phyloP scores from a whole-genome alignment of 768 basidiomycete genomes.

The Hygrocybe punicea region DNA sequence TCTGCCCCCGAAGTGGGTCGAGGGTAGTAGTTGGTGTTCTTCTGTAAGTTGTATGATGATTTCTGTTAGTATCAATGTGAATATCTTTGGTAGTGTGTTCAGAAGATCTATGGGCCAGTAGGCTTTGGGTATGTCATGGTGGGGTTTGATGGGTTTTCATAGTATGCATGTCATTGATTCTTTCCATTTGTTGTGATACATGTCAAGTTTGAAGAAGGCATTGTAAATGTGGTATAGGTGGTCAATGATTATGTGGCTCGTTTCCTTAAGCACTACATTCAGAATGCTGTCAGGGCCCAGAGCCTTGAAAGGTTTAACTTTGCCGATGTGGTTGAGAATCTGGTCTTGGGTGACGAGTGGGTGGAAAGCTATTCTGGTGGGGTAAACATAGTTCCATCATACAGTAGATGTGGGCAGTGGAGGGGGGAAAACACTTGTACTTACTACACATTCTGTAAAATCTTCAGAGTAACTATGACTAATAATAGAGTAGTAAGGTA shows the following conservation, averaged over 20 bases:
- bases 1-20: constrained; percentile 37
- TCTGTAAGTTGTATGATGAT: constrained; percentile 26
- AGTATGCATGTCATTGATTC: constrained; percentile 17
- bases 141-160: constrained; percentile 33
- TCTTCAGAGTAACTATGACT: no score
- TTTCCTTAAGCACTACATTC: no score
- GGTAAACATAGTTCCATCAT: no score
- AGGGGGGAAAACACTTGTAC: constrained; percentile 3
- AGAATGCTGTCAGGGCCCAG: background rate
- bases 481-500: no score
- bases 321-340: background rate
- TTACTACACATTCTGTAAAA: no score
- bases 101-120: constrained; percentile 40
- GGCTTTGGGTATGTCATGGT: constrained; percentile 34
- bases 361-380: no score
- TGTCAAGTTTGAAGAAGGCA: no score
- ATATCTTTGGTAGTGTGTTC: constrained; percentile 30
- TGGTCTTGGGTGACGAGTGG: background rate
- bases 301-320: background rate
- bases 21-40: constrained; percentile 31
- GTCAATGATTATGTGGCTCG: no score
- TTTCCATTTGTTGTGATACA: background rate
- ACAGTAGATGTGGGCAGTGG: no score
- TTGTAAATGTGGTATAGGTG: no score
- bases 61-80: constrained; percentile 20